Evolutionary conservation across 2,329 filamentous ascomycete genomes (phyloP), one percentile per base, ranked within the genome.

Genomic region (Botrytis medusae): DNA sequence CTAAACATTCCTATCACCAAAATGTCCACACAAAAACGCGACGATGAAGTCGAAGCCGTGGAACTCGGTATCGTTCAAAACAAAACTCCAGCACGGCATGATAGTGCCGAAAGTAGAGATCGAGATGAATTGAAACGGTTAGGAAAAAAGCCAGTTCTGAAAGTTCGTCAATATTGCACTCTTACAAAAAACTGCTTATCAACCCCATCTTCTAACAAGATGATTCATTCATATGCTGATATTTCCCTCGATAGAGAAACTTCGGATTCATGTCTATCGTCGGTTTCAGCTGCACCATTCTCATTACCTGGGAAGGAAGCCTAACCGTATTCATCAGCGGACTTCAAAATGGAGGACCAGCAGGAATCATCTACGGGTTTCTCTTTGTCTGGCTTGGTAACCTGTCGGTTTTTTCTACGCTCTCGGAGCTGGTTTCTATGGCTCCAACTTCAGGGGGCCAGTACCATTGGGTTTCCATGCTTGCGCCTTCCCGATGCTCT

Each of bases 381-480:
- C 62, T 83, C 0, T 75, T 80, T 2, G 78, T 77, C 40, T 79
- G 79, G 74, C 70, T 79, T 44, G 82, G 82, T 14, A 74, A 67
- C 16, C 29, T 76, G 2, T 72, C 73, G 14, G 74, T 75, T 3
- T 78, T 77, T 34, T 72, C 72, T 3, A 73, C 72, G 0, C 46
- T 70, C 14, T 62, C 65, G 0, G 72, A 54, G 7, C 34, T 71
- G 4, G 63, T 54, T 42, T 69, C 48, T 20, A 77, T 76, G 83
- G 87, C 87, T 2, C 88, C 87, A 0, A 89, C 86, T 0, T 84
- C 84, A 1, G 87, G 87, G 22, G 87, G 87, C 3, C 87, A 89
- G 75, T 89, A 88, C 73, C 86, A 87, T 75, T 88, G 86, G 86
- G 86, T 87, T 0, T 86, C 84, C 0, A 85, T 87, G 69, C 86